Percentiles rank a stretch among this genome's conserved stretches.
phyloP scores from a whole-genome alignment of 1,284 basidiomycete species.

The Coriolopsis trogii region DNA sequence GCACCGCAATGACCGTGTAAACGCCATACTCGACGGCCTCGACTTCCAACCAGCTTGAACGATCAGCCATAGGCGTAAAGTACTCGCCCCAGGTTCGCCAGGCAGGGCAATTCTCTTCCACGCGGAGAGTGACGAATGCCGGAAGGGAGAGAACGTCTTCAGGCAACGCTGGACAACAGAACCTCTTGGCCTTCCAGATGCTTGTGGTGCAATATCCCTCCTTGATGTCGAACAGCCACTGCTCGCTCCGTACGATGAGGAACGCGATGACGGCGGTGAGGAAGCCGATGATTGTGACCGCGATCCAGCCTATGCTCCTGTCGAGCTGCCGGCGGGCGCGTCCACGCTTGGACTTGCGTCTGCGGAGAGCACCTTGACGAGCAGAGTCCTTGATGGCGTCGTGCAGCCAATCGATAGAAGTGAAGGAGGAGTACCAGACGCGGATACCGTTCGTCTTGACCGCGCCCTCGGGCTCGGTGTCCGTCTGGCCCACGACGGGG shows the following conservation, averaged over 20 bases:
- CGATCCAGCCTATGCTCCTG: slow-evolving; percentile 87
- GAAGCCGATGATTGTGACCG: slow-evolving; percentile 87
- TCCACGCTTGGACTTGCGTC: slow-evolving; percentile 73
- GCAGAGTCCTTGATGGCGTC: slow-evolving; percentile 91
- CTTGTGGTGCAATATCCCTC: slow-evolving; percentile 81
- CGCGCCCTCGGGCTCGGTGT: slow-evolving; percentile 52
- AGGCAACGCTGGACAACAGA: slow-evolving; percentile 69
- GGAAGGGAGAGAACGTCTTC: slow-evolving; percentile 26
- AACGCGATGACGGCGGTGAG: slow-evolving; percentile 87
- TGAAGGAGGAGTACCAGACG: slow-evolving; percentile 90
- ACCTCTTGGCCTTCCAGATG: slow-evolving; percentile 79
- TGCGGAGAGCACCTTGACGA: slow-evolving; percentile 72
- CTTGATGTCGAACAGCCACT: slow-evolving; percentile 93
- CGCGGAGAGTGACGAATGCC: slow-evolving; percentile 23
- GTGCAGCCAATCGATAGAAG: slow-evolving; percentile 89
- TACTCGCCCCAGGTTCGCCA: slow-evolving; percentile 79
- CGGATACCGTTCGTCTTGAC: slow-evolving; percentile 83
- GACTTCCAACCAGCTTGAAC: slow-evolving; percentile 34
- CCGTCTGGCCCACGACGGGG: slow-evolving; percentile 42
- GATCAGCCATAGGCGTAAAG: slow-evolving; percentile 36
- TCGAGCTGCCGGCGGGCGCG: slow-evolving; percentile 74
- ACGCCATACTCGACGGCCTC: slow-evolving; percentile 67
- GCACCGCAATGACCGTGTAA: slow-evolving; percentile 81
- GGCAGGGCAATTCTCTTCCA: slow-evolving; percentile 56
- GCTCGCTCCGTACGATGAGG: slow-evolving; percentile 85